Percentiles rank a stretch among this genome's conserved stretches.
Conservation (phyloP, 495 filamentous ascomycete species). For the Pseudevernia furfuracea region DNA sequence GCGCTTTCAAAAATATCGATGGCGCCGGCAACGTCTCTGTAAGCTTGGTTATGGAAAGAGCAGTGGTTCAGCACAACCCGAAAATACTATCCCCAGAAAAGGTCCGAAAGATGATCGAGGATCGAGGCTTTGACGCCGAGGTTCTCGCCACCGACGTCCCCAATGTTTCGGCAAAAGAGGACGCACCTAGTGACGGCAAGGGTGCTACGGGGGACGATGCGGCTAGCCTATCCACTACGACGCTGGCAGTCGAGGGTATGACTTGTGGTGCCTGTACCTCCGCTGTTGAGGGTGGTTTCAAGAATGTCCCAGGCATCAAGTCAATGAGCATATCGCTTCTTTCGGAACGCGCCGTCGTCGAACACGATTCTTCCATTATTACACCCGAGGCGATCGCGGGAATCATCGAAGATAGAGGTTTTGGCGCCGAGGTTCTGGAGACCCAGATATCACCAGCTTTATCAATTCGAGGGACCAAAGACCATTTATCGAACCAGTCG, state of each 20-base stretch:
- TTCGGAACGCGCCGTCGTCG: conserved; percentile 59
- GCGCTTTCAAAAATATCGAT: conserved; percentile 69
- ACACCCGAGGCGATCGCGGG: conserved; percentile 69
- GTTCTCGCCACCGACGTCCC: conserved; percentile 75
- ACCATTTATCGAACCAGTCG: conserved; percentile 34
- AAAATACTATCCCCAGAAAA: conserved; percentile 60
- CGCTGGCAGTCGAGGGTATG: conserved; percentile 90
- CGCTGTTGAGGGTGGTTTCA: conserved; percentile 76
- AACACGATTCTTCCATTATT: conserved; percentile 64
- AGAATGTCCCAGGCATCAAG: conserved; percentile 60
- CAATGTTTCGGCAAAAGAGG: conserved; percentile 33
- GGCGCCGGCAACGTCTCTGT: conserved; percentile 80
- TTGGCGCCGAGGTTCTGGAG: conserved; percentile 73
- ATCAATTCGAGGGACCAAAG: conserved; percentile 28
- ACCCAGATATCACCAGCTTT: conserved; percentile 29
- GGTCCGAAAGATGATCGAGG: conserved; percentile 81
- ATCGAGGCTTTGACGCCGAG: conserved; percentile 88
- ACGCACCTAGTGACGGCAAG: conserved; percentile 16
- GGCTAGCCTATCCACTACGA: conserved; percentile 54
- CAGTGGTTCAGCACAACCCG: conserved; percentile 84
- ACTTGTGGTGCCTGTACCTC: conserved; percentile 94
- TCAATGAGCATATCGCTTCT: conserved; percentile 83
- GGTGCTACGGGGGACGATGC: conserved; percentile 28
- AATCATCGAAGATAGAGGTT: conserved; percentile 85
- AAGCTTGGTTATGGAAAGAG: conserved; percentile 85